These are phyloP conservation scores for Gossypium longicalyx DNA, from an alignment of 345 rosid species.

Conservation along the genomic window DNA sequence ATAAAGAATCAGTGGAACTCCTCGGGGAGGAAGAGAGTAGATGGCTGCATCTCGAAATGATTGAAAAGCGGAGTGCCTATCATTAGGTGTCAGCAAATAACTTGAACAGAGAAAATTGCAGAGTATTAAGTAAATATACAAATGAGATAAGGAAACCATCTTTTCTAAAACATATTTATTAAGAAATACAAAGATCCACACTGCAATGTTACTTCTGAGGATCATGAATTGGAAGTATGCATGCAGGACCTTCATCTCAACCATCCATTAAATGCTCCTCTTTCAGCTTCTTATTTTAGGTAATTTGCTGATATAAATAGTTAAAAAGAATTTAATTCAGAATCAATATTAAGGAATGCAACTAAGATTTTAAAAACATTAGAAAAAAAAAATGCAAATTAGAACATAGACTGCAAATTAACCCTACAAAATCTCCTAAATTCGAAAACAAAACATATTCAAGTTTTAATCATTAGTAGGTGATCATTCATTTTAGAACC, in stretches of 20 bases:
- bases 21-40: slow-evolving; percentile 52
- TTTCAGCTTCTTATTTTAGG: background rate
- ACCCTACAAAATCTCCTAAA: too few relatives aligned
- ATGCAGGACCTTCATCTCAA: background rate
- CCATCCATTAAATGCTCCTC: background rate
- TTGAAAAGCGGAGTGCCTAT: background rate
- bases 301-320: background rate
- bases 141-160: background rate
- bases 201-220: background rate
- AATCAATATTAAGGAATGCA: slow-evolving; percentile 35
- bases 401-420: too few relatives aligned
- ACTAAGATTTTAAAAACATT: slow-evolving; percentile 39
- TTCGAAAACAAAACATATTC: too few relatives aligned
- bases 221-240: background rate
- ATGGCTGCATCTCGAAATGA: slow-evolving; percentile 14
- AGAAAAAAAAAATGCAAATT: slow-evolving; percentile 11
- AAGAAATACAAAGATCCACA: background rate
- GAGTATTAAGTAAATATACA: background rate
- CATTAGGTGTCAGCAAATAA: too few relatives aligned
- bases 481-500: too few relatives aligned
- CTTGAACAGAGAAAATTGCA: too few relatives aligned
- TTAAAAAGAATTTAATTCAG: slow-evolving; percentile 5
- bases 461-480: too few relatives aligned
- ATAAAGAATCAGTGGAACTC: slow-evolving; percentile 50
- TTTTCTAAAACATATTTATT: background rate